Evolutionary conservation across 768 basidiomycete species (phyloP).

Genomic region (Mycena floridula): DNA sequence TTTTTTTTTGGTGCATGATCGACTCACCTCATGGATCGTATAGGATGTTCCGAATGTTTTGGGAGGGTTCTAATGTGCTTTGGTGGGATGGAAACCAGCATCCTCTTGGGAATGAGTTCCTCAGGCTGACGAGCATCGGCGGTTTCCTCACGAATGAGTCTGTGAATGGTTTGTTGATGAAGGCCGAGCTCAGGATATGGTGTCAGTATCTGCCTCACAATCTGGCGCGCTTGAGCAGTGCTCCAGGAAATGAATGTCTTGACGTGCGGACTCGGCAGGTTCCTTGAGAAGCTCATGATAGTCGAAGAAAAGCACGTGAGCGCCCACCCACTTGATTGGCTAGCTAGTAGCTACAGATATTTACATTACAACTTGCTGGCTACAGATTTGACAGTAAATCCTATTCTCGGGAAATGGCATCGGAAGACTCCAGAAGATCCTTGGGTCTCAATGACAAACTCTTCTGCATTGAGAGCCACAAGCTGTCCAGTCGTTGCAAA

Average conservation of each 20-base stretch:
- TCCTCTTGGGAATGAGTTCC: neutral
- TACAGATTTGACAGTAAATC: conserved; percentile 14
- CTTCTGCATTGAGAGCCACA: conserved; percentile 40
- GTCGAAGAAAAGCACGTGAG: too few relatives aligned
- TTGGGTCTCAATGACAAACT: conserved; percentile 41
- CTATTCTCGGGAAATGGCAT: conserved; percentile 49
- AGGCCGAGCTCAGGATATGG: conserved; percentile 3
- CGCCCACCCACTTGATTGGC: too few relatives aligned
- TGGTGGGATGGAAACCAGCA: neutral
- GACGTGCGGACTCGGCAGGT: too few relatives aligned
- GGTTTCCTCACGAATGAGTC: conserved; percentile 1
- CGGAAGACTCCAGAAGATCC: conserved; percentile 32
- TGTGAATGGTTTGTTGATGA: conserved; percentile 1
- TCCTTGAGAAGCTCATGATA: too few relatives aligned
- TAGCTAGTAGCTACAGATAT: too few relatives aligned
- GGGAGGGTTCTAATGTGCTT: neutral
- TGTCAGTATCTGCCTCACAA: neutral
- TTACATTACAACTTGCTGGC: too few relatives aligned
- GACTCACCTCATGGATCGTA: conserved; percentile 13
- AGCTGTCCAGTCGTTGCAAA: conserved; percentile 44
- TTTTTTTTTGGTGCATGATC: too few relatives aligned
- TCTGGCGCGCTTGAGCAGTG: neutral
- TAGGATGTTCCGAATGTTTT: conserved; percentile 6
- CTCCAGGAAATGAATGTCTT: conserved; percentile 4
- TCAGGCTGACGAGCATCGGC: conserved; percentile 1